Conservation (phyloP, 1,139 yeast species). For the Taiozyma sp. region DNA sequence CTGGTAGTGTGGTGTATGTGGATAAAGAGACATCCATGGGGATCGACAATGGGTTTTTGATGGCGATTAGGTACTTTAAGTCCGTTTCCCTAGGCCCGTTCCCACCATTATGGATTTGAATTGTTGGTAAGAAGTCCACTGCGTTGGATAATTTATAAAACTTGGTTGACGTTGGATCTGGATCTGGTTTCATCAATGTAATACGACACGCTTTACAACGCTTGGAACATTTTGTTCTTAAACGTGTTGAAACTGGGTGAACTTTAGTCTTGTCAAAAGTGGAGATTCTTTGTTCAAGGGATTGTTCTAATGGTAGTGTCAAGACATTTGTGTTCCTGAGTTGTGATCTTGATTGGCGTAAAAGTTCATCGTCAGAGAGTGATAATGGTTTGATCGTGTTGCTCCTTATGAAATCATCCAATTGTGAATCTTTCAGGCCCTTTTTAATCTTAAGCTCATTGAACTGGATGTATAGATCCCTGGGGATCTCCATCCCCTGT, state of each 20-base stretch:
- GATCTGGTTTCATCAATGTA: slow-evolving; percentile 24
- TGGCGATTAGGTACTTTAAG: slow-evolving; percentile 10
- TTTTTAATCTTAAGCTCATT: slow-evolving; percentile 9
- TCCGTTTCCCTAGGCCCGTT: not conserved
- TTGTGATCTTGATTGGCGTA: not conserved
- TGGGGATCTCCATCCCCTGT: slow-evolving; percentile 14
- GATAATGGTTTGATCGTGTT: slow-evolving; percentile 7
- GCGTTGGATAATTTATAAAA: slow-evolving; percentile 25
- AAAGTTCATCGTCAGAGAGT: slow-evolving; percentile 1
- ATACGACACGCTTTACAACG: slow-evolving; percentile 28
- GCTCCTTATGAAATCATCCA: slow-evolving; percentile 12
- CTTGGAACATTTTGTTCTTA: slow-evolving; percentile 20
- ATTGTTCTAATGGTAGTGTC: slow-evolving; percentile 10
- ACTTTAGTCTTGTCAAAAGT: not conserved
- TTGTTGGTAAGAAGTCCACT: slow-evolving; percentile 24
- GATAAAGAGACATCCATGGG: slow-evolving; percentile 16
- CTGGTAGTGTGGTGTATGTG: slow-evolving; percentile 8
- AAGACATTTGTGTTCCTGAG: not conserved
- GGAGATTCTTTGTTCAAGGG: slow-evolving; percentile 3
- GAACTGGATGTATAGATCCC: slow-evolving; percentile 11
- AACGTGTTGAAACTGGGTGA: slow-evolving; percentile 15
- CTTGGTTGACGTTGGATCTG: slow-evolving; percentile 24
- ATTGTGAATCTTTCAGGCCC: slow-evolving; percentile 8
- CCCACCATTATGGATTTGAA: slow-evolving; percentile 13
- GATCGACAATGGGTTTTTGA: slow-evolving; percentile 18